Conservation (phyloP, 345 rosid genomes). For the Syzygium aqueum region DNA sequence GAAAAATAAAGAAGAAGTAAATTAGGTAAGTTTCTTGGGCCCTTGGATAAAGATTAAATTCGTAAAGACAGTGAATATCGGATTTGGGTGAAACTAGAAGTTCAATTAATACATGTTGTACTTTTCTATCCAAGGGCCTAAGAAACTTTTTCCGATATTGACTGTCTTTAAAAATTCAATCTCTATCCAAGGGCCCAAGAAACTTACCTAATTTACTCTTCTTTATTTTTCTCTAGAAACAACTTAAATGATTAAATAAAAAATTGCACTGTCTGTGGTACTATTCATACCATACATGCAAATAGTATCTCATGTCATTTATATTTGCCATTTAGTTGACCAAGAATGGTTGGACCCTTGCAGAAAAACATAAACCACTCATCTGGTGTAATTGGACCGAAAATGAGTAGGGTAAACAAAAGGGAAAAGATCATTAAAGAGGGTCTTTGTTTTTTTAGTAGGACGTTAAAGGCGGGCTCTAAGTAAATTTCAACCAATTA, state of each 20-base stretch:
- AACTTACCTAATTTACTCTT: neutral
- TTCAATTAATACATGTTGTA: too few species aligned
- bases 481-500: neutral
- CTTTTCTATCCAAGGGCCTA: too few species aligned
- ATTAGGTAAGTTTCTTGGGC: neutral
- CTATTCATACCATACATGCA: neutral
- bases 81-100: neutral
- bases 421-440: neutral
- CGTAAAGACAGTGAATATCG: neutral
- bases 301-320: neutral
- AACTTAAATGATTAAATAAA: neutral
- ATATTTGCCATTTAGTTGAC: neutral
- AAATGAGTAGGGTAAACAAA: neutral
- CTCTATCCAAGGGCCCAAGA: neutral
- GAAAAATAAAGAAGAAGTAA: neutral
- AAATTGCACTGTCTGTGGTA: too few species aligned
- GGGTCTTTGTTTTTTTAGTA: neutral
- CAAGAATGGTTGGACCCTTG: neutral
- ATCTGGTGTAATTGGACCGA: neutral
- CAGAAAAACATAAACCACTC: neutral
- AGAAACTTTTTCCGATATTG: neutral
- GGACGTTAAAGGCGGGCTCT: neutral
- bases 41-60: neutral
- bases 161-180: neutral
- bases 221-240: neutral